Evolutionary conservation across 176 grass and related monocot genomes (phyloP), one percentile per base, ranked within the genome.

Genomic region (Triticum dicoccoides): DNA sequence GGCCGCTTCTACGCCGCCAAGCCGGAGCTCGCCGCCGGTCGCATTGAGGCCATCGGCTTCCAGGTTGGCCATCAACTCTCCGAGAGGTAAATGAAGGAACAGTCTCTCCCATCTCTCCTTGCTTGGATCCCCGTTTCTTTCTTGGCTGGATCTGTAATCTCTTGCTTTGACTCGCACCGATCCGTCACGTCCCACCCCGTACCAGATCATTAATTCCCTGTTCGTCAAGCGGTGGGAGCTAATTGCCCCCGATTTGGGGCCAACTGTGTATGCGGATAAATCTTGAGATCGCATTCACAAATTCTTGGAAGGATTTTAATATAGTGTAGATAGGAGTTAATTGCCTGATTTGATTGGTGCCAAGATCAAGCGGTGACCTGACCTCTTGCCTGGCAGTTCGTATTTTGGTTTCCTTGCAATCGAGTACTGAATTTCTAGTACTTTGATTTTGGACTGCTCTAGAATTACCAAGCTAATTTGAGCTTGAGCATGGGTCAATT

Each of bases 41-140:
- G 97, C 78, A 98, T 98, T 87, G 97, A 96, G 81, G 89, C 92
- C 82, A 96, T 98, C 72, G 97, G 97, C 34, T 98, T 92, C 89
- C 94, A 96, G 87, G 97, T 98, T 14, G 97, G 97, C 49, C 94
- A 94, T 77, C 97, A 98, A 85, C 91, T 98, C 45, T 88, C 94
- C 29, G 94, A 98, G 85, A 93, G 96, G 96, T 98, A 91, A 29
- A 37, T 1, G 59, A 39, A 27, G 10, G 42, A 82, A 41, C 3
- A 59, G 39, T 0, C 47, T 62, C 58, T 77, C 65, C 52, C 41
- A 18, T 21, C 34, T 77, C 56, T 4, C 12, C 44, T 61, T 9
- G 39, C 33, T 78, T 78, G 34, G 56, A 63, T 78, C 44, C 24
- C 73, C 2, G 44, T 20, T 76, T 63, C 47, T 25, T 39, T 52